Evolutionary conservation across 2,329 filamentous ascomycete species (phyloP).

Genomic region (Ophiostoma quercus): DNA sequence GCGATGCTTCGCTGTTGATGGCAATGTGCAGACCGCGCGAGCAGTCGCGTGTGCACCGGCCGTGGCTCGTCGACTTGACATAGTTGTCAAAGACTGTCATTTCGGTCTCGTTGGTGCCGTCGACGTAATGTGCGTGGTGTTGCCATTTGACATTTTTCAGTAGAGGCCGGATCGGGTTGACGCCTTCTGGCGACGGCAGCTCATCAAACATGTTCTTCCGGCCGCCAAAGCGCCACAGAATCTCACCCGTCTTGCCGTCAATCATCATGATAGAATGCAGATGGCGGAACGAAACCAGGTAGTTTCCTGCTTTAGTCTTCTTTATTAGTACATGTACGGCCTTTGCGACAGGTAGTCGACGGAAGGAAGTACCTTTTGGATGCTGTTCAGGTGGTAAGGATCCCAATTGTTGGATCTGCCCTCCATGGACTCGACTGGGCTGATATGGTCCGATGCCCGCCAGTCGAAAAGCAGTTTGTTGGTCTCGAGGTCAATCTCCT

Average conservation of each 20-base stretch:
- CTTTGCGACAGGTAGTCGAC: not conserved
- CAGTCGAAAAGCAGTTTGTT: constrained; percentile 55
- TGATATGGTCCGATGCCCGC: constrained; percentile 49
- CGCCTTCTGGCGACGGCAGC: constrained; percentile 26
- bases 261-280: constrained; percentile 40
- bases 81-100: constrained; percentile 48
- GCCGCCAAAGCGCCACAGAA: constrained; percentile 46
- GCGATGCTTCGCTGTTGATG: constrained; percentile 38
- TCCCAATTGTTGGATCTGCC: constrained; percentile 37
- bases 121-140: constrained; percentile 44
- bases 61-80: constrained; percentile 39
- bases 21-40: constrained; percentile 43
- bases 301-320: constrained; percentile 40
- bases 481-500: constrained; percentile 49
- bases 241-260: constrained; percentile 38
- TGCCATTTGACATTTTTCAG: constrained; percentile 38
- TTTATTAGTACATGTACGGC: not conserved
- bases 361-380: constrained; percentile 32
- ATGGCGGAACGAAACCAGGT: constrained; percentile 43
- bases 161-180: not conserved
- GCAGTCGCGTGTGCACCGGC: constrained; percentile 29
- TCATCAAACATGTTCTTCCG: constrained; percentile 40
- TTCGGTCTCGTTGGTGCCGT: constrained; percentile 37
- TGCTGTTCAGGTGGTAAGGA: constrained; percentile 47
- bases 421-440: constrained; percentile 28